phyloP scores from a whole-genome alignment of 1,139 yeast genomes.

The Sugiyamaella grinbergsii region DNA sequence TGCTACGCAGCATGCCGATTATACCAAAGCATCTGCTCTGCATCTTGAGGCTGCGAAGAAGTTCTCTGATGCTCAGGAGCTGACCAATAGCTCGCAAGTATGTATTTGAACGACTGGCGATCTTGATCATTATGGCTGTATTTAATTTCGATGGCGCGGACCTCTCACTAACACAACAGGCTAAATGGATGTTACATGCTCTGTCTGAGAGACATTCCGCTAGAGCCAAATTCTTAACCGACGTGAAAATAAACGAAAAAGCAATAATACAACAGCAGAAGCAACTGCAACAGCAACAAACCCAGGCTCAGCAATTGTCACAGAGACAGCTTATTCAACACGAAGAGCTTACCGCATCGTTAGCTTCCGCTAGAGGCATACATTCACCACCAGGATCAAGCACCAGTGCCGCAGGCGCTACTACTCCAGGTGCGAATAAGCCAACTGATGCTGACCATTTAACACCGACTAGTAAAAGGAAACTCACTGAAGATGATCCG shows the following conservation, averaged over 20 bases:
- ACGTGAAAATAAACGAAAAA: slow-evolving; percentile 14
- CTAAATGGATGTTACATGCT: slow-evolving; percentile 33
- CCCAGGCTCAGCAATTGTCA: slow-evolving; percentile 1
- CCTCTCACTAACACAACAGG: slow-evolving; percentile 29
- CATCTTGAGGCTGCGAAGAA: slow-evolving; percentile 36
- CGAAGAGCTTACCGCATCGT: slow-evolving; percentile 33
- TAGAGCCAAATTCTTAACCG: slow-evolving; percentile 32
- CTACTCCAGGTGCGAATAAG: too few relatives aligned
- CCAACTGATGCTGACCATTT: slow-evolving; percentile 4
- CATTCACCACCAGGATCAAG: slow-evolving; percentile 17
- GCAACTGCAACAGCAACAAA: slow-evolving; percentile 12
- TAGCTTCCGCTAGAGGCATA: slow-evolving; percentile 41
- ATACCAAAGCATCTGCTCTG: slow-evolving; percentile 32
- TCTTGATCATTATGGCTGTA: too few relatives aligned
- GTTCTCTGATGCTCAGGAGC: slow-evolving; percentile 35
- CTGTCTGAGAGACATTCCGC: slow-evolving; percentile 35
- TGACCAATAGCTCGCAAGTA: slow-evolving; percentile 25
- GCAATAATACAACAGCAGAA: slow-evolving; percentile 11
- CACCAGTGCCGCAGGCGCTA: slow-evolving; percentile 6
- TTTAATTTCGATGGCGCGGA: too few relatives aligned
- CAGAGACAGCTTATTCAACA: slow-evolving; percentile 17
- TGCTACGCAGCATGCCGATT: slow-evolving; percentile 38
- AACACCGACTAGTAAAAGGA: slow-evolving; percentile 16
- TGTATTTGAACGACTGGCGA: too few relatives aligned
- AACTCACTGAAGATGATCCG: slow-evolving; percentile 36